These are phyloP conservation scores for Verticillium isaacii DNA, from an alignment of 2,329 filamentous ascomycete genomes.

Conservation along the genomic window DNA sequence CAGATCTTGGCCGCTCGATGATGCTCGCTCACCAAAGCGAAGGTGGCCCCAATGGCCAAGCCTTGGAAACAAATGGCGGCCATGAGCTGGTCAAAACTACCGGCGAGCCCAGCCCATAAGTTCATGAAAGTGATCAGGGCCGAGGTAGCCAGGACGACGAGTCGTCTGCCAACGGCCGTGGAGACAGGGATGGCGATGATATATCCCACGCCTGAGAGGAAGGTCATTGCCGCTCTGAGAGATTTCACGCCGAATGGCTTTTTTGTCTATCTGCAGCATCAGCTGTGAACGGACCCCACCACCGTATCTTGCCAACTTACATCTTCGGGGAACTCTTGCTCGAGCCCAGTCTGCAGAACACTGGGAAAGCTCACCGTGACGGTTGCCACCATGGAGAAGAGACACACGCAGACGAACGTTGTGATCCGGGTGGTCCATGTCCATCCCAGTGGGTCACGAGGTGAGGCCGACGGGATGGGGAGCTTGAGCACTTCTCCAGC, in stretches of 20 bases:
- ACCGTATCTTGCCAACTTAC: not conserved
- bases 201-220: conserved; percentile 2
- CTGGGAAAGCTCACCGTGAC: not conserved
- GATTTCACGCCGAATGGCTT: not conserved
- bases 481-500: conserved; percentile 23
- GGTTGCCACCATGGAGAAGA: not conserved
- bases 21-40: conserved; percentile 20
- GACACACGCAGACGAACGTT: conserved; percentile 1
- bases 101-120: conserved; percentile 19
- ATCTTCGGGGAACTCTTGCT: not conserved
- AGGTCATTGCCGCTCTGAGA: not conserved
- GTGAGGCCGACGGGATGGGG: conserved; percentile 24
- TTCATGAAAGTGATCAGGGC: conserved; percentile 7
- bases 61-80: conserved; percentile 24
- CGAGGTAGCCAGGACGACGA: conserved; percentile 23
- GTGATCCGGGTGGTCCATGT: conserved; percentile 13
- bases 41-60: conserved; percentile 21
- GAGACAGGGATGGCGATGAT: conserved; percentile 31
- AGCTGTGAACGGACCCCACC: not conserved
- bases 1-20: not conserved
- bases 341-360: not conserved
- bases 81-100: conserved; percentile 21
- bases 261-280: not conserved
- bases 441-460: conserved; percentile 23
- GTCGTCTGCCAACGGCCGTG: conserved; percentile 29